Evolutionary conservation across 108 stramenopile species (phyloP), one percentile per base, ranked within the genome.

Genomic region (Fragilaria radians): DNA sequence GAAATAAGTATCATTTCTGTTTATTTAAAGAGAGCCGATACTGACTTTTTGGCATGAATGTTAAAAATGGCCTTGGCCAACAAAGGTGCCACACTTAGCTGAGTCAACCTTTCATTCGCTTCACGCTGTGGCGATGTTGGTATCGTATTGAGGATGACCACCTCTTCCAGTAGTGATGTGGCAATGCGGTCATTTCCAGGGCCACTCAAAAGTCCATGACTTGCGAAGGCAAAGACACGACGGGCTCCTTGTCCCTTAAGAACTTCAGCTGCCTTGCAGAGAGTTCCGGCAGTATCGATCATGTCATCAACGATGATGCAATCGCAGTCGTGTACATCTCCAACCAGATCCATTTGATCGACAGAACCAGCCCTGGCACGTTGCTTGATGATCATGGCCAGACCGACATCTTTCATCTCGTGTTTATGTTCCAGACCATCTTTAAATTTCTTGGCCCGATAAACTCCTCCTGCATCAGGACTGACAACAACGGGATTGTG

Each of bases 311-410:
- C 99, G 57, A 99, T 91, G 62, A 99, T 96, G 56, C 93, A 95
- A 72, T 99, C 99, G 57, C 91, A 95, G 73, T 94, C 96, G 48
- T 78, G 84, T 33, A 99, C 99, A 55, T 95, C 91, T 32, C 99
- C 99, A 7, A 99, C 99, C 54, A 99, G 85, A 78, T 99, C 97
- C 99, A 99, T 99, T 36, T 78, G 76, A 62, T 95, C 97, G 25
- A 99, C 94, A 34, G 84, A 62, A 26, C 91, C 93, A 49, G 97
- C 95, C 11, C 93, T 85, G 45, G 96, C 95, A 50, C 99, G 89
- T 86, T 99, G 99, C 78, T 99, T 99, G 77, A 99, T 95, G 80
- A 99, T 99, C 97, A 99, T 98, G 57, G 99, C 99, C 23, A 99
- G 85, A 27, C 96, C 96, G 55, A 95, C 80, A 66, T 98, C 96